A percentile compares a stretch with the other conserved stretches of the same genome.
These are phyloP conservation scores for Emergomyces pasteurianus DNA, from an alignment of 2,329 filamentous ascomycete species.

Conservation along the genomic window DNA sequence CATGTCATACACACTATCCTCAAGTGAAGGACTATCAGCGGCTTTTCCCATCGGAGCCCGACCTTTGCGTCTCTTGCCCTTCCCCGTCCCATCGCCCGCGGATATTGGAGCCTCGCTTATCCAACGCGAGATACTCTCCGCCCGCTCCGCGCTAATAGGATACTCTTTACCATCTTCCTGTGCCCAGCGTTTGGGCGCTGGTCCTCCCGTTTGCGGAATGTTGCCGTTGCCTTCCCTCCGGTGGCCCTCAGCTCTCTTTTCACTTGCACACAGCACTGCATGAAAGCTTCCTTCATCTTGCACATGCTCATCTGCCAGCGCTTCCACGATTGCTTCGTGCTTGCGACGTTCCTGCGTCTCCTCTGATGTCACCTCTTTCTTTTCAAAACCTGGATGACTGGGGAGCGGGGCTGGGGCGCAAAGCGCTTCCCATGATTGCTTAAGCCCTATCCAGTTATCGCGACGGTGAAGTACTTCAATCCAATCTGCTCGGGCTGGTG, in stretches of 20 bases:
- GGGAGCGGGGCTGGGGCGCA: slow-evolving; percentile 51
- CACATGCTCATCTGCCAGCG: slow-evolving; percentile 55
- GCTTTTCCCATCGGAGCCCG: background rate
- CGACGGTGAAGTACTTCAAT: slow-evolving; percentile 58
- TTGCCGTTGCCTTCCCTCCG: slow-evolving; percentile 8
- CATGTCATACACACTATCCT: slow-evolving; percentile 5
- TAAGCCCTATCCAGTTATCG: slow-evolving; percentile 58
- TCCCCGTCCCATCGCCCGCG: slow-evolving; percentile 8
- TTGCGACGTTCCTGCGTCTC: slow-evolving; percentile 49
- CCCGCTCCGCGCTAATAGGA: slow-evolving; percentile 57
- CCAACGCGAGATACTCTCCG: slow-evolving; percentile 58
- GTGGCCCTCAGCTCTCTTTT: slow-evolving; percentile 36
- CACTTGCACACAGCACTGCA: slow-evolving; percentile 49
- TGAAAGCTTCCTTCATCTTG: slow-evolving; percentile 56
- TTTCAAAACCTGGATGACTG: slow-evolving; percentile 20
- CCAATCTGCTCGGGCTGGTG: slow-evolving; percentile 67
- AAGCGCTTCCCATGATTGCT: slow-evolving; percentile 56
- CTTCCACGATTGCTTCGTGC: slow-evolving; percentile 55
- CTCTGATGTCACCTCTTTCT: slow-evolving; percentile 36
- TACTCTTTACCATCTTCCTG: slow-evolving; percentile 57
- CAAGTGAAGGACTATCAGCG: background rate
- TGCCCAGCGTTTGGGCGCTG: slow-evolving; percentile 44
- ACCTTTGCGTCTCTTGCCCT: slow-evolving; percentile 7
- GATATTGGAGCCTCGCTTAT: slow-evolving; percentile 46
- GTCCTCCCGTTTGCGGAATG: slow-evolving; percentile 10